A percentile compares a stretch with the other conserved stretches of the same genome.
These are phyloP conservation scores for Purpureocillium lavendulum DNA, from an alignment of 2,329 filamentous ascomycete genomes.

Conservation along the genomic window DNA sequence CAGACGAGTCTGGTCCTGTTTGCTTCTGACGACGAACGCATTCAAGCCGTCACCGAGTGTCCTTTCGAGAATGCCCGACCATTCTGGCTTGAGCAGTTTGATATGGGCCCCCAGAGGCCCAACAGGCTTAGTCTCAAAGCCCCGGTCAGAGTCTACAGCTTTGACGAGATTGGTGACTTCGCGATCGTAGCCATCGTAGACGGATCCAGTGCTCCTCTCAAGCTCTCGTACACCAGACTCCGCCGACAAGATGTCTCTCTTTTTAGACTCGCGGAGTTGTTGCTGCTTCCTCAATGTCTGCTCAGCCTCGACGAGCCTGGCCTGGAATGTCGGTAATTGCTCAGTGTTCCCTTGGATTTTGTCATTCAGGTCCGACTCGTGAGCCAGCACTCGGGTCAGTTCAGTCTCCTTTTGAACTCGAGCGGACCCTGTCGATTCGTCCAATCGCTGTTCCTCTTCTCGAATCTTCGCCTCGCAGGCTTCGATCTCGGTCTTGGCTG, in stretches of 20 bases:
- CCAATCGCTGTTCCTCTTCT: slow-evolving; percentile 53
- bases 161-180: slow-evolving; percentile 56
- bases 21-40: slow-evolving; percentile 74
- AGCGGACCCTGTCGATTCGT: slow-evolving; percentile 60
- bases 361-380: slow-evolving; percentile 16
- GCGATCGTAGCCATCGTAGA: slow-evolving; percentile 55
- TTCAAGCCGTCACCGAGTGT: slow-evolving; percentile 62
- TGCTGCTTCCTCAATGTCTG: slow-evolving; percentile 19
- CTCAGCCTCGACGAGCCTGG: slow-evolving; percentile 21
- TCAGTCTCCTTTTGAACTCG: slow-evolving; percentile 56
- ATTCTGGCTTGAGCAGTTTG: slow-evolving; percentile 67
- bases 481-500: slow-evolving; percentile 37
- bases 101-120: slow-evolving; percentile 79
- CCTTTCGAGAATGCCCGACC: slow-evolving; percentile 76
- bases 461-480: slow-evolving; percentile 38
- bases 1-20: slow-evolving; percentile 65
- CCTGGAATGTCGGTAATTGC: slow-evolving; percentile 24
- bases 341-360: slow-evolving; percentile 18
- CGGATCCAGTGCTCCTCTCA: slow-evolving; percentile 44
- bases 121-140: slow-evolving; percentile 65
- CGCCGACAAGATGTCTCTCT: slow-evolving; percentile 43
- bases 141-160: slow-evolving; percentile 59
- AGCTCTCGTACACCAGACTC: slow-evolving; percentile 42
- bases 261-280: slow-evolving; percentile 33
- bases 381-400: slow-evolving; percentile 19